Base-by-base conservation (phyloP, 2,329 filamentous ascomycete genomes). In the Fusarium musae region DNA sequence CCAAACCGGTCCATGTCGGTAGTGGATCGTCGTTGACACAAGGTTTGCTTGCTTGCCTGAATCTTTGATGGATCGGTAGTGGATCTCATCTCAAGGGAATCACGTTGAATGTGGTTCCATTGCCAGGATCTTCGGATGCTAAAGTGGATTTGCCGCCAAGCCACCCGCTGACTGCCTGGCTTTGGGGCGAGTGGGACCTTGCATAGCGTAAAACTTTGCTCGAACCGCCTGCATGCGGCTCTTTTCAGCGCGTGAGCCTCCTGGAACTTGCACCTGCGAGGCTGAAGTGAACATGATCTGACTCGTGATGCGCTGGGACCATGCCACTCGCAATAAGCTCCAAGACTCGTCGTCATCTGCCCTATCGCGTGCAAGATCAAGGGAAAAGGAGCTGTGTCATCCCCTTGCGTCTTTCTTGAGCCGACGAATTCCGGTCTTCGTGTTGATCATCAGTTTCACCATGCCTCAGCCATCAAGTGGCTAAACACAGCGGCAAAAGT, bases 11-110 rank as follows among this genome's bases (percentile, higher is more conserved):
- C 13, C 32, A 34, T 12, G 12, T 15, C 54, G 59, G 59, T 50
- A 63, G 76, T 77, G 75, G 76, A 77, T 66, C 72, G 76, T 71
- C 76, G 76, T 78, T 74, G 73, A 76, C 75, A 77, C 74, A 78
- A 72, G 76, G 75, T 77, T 78, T 78, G 66, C 72, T 78, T 78
- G 66, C 72, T 77, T 71, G 52, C 34, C 49, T 63, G 53, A 76
- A 74, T 76, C 70, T 62, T 74, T 59, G 61, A 69, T 72, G 75
- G 66, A 75, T 75, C 67, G 61, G 52, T 26, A 40, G 75, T 76
- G 75, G 74, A 76, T 75, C 74, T 76, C 66, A 76, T 76, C 74
- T 69, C 66, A 71, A 47, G 42, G 61, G 54, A 63, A 68, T 75
- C 72, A 75, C 56, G 54, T 60, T 63, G 60, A 57, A 37, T 47